Evolutionary conservation across 2,329 filamentous ascomycete species (phyloP).

Genomic region (Colletotrichum musicola): DNA sequence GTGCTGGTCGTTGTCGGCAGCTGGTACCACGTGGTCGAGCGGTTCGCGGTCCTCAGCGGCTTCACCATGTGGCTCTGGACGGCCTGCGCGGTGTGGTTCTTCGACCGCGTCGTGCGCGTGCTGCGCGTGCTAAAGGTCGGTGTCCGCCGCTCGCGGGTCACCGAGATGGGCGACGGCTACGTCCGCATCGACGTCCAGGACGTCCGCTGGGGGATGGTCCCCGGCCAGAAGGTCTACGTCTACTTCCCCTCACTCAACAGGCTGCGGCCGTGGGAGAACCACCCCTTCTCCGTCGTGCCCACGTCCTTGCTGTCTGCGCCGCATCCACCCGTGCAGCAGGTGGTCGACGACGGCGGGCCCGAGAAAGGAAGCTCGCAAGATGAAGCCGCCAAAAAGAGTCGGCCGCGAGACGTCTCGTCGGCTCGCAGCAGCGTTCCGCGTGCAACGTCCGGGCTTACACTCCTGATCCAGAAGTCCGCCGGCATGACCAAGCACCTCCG

Average conservation of each 20-base stretch:
- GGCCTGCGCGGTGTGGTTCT: constrained; percentile 47
- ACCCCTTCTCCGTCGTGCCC: constrained; percentile 61
- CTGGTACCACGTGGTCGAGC: constrained; percentile 53
- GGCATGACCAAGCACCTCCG: constrained; percentile 52
- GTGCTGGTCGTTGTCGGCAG: constrained; percentile 54
- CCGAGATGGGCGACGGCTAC: constrained; percentile 46
- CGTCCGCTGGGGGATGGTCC: constrained; percentile 49
- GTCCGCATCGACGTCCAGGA: constrained; percentile 57
- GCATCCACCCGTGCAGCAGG: background rate
- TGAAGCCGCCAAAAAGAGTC: no score
- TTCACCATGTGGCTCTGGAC: constrained; percentile 58
- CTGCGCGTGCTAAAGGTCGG: constrained; percentile 54
- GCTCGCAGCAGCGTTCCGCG: background rate
- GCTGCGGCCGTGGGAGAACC: constrained; percentile 62
- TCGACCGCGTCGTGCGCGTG: constrained; percentile 59
- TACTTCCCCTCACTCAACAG: constrained; percentile 62
- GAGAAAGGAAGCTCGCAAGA: background rate
- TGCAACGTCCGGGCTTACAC: constrained; percentile 45
- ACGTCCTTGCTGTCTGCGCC: no score
- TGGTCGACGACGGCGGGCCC: background rate
- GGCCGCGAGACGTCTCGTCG: no score
- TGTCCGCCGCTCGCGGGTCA: constrained; percentile 51
- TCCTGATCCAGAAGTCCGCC: constrained; percentile 51
- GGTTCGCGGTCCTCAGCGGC: constrained; percentile 51
- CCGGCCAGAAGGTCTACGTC: constrained; percentile 56